A percentile compares a stretch with the other conserved stretches of the same genome.
Conservation (phyloP, 148 eudicot species). For the Amaranthus hypochondriacus region DNA sequence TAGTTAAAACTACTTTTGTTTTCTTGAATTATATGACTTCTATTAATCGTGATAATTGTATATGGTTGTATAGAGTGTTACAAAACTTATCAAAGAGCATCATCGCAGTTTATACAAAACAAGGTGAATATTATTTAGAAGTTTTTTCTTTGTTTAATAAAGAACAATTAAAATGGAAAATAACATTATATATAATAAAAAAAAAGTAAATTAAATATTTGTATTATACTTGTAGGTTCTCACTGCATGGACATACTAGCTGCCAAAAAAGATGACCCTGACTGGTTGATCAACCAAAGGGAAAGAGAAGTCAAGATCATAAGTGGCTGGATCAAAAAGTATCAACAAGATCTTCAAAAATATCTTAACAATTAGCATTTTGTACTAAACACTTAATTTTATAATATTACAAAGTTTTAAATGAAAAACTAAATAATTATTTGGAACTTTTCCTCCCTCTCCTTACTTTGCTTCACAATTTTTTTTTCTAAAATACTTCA, state of each 20-base stretch:
- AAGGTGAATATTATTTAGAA: conserved; percentile 6
- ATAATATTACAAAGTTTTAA: not conserved
- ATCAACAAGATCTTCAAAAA: conserved; percentile 20
- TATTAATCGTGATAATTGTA: not conserved
- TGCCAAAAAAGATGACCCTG: conserved; percentile 19
- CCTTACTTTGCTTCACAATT: no score
- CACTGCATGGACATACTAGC: conserved; percentile 14
- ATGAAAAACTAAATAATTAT: no score
- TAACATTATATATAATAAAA: not conserved
- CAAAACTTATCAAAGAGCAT: conserved; percentile 21
- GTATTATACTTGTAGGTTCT: conserved; percentile 14
- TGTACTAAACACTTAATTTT: not conserved
- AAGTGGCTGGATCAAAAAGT: conserved; percentile 17
- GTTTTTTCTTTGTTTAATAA: not conserved
- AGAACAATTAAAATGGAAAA: no score
- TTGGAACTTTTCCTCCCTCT: no score
- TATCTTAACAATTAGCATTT: not conserved
- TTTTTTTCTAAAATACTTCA: no score
- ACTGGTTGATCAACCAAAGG: conserved; percentile 28
- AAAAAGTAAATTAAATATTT: not conserved
- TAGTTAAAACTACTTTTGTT: not conserved
- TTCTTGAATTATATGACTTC: not conserved
- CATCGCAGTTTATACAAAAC: conserved; percentile 20
- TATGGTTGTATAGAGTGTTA: conserved; percentile 14
- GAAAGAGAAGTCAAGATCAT: conserved; percentile 29